Conservation (phyloP, 2,329 filamentous ascomycete species). For the Aspergillus sp. region DNA sequence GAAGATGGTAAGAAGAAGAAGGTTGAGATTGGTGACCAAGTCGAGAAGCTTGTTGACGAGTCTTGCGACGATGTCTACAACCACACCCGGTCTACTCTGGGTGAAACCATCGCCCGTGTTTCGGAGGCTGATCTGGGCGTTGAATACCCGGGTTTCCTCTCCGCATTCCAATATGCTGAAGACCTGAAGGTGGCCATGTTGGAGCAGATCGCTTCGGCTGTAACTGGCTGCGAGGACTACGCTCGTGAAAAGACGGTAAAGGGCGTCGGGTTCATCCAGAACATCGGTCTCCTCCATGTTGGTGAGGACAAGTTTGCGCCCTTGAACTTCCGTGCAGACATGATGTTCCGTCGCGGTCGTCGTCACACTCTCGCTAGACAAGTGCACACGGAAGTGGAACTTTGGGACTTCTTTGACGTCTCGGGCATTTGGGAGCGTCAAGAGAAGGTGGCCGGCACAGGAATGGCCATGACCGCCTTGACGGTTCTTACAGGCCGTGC, state of each 20-base stretch:
- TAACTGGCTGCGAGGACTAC: constrained; percentile 78
- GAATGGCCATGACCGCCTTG: constrained; percentile 89
- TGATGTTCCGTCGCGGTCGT: constrained; percentile 83
- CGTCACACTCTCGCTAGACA: constrained; percentile 79
- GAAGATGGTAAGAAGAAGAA: constrained; percentile 81
- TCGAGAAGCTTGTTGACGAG: constrained; percentile 79
- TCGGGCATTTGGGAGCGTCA: constrained; percentile 80
- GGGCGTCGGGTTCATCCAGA: constrained; percentile 85
- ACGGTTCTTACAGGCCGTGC: constrained; percentile 81
- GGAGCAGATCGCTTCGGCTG: constrained; percentile 77
- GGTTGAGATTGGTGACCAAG: constrained; percentile 74
- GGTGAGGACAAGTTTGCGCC: constrained; percentile 78
- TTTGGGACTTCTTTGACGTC: constrained; percentile 93
- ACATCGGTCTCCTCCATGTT: constrained; percentile 82
- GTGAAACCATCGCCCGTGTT: constrained; percentile 71
- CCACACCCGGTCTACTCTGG: constrained; percentile 74
- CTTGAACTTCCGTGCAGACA: constrained; percentile 82
- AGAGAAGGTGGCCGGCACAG: constrained; percentile 90
- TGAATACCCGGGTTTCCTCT: constrained; percentile 80
- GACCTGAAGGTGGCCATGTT: constrained; percentile 91
- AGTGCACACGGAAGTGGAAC: constrained; percentile 81
- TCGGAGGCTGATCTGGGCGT: constrained; percentile 79
- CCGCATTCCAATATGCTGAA: constrained; percentile 88
- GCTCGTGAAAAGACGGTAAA: constrained; percentile 75
- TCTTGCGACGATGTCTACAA: constrained; percentile 85